Evolutionary conservation across 1,284 basidiomycete genomes (phyloP).

Genomic region (Cystobasidium pallidum): DNA sequence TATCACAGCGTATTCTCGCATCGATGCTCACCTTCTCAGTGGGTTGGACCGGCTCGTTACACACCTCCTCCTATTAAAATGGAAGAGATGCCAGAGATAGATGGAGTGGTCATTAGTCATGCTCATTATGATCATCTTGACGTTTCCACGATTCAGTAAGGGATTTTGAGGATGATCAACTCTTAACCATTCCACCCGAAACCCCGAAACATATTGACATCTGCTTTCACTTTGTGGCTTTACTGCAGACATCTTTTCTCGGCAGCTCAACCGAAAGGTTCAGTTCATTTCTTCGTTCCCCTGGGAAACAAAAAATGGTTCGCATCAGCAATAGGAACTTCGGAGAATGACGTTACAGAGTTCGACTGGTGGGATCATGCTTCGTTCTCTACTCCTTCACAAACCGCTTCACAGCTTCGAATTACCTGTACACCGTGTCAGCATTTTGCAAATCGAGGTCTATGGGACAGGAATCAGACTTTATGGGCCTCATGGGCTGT

Average conservation of each 20-base stretch:
- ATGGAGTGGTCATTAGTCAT: conserved; percentile 66
- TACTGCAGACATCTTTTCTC: conserved; percentile 51
- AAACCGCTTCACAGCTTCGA: conserved; percentile 48
- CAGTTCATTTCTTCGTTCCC: conserved; percentile 65
- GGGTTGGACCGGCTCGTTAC: conserved; percentile 64
- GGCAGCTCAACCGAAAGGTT: conserved; percentile 52
- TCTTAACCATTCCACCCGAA: too few species aligned
- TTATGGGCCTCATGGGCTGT: conserved; percentile 69
- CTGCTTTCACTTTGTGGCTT: background rate
- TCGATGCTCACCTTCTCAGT: conserved; percentile 65
- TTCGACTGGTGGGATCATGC: conserved; percentile 73
- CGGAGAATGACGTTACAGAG: conserved; percentile 61
- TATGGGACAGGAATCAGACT: conserved; percentile 62
- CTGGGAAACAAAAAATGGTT: conserved; percentile 65
- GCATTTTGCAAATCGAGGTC: conserved; percentile 63
- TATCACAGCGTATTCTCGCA: conserved; percentile 62
- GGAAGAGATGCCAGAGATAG: conserved; percentile 67
- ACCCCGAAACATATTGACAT: too few species aligned
- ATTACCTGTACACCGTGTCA: conserved; percentile 63
- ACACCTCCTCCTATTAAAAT: conserved; percentile 66
- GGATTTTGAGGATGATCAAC: background rate
- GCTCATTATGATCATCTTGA: conserved; percentile 46
- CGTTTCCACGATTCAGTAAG: background rate
- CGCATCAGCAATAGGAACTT: conserved; percentile 58
- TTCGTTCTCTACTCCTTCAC: conserved; percentile 53